Percentiles rank a stretch among this genome's conserved stretches.
Conservation (phyloP, 2,329 filamentous ascomycete genomes). For the Balansia obtecta region DNA sequence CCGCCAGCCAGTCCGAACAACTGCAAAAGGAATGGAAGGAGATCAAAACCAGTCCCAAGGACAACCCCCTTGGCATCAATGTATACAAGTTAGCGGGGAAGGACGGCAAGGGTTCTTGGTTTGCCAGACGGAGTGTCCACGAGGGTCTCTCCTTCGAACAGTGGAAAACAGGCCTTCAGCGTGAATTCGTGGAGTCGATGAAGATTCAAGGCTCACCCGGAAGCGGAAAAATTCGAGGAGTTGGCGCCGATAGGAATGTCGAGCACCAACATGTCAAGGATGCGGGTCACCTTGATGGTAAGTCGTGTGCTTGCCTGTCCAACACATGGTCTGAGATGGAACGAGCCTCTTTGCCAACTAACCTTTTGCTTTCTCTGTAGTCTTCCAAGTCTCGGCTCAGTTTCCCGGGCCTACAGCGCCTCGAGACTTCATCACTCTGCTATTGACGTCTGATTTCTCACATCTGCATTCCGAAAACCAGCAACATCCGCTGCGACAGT, state of each 20-base stretch:
- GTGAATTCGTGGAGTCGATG: conserved; percentile 70
- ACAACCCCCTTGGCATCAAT: conserved; percentile 64
- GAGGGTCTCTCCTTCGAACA: conserved; percentile 62
- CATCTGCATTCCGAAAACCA: conserved; percentile 20
- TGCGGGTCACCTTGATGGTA: conserved; percentile 51
- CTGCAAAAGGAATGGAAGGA: conserved; percentile 85
- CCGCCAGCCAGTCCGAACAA: conserved; percentile 25
- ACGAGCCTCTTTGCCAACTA: background rate
- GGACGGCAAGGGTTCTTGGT: conserved; percentile 82
- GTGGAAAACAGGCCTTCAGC: conserved; percentile 65
- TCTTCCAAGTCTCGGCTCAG: conserved; percentile 77
- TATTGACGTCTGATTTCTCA: conserved; percentile 53
- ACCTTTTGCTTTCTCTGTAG: conserved; percentile 23
- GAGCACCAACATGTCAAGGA: conserved; percentile 48
- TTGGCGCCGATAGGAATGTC: conserved; percentile 66
- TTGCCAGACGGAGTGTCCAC: conserved; percentile 73
- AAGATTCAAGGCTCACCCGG: conserved; percentile 57
- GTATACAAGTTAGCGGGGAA: conserved; percentile 71
- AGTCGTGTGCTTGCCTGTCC: background rate
- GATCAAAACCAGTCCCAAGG: conserved; percentile 55
- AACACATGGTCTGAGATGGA: background rate
- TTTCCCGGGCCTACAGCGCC: conserved; percentile 84
- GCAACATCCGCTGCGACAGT: conserved; percentile 42
- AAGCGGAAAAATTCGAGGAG: conserved; percentile 66
- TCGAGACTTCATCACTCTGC: conserved; percentile 73